Evolutionary conservation across 345 rosid species (phyloP).

Genomic region (Reutealis trisperma): DNA sequence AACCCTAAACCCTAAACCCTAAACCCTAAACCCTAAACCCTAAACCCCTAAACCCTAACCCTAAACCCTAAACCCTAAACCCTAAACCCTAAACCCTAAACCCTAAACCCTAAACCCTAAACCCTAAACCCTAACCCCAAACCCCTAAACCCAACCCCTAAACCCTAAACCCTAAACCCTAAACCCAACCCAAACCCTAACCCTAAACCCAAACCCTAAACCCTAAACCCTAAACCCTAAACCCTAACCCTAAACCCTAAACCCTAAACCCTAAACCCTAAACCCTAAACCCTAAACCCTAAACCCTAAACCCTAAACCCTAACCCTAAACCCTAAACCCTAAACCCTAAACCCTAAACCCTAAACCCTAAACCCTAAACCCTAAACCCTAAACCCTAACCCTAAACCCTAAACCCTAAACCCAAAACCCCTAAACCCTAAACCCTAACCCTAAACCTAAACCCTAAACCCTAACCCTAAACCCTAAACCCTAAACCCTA

Average conservation of each 20-base stretch:
- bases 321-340: slow-evolving; percentile 13
- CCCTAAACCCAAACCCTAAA: neutral
- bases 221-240: slow-evolving; percentile 12
- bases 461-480: slow-evolving; percentile 10
- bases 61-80: too few relatives aligned
- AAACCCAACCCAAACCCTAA: neutral
- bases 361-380: slow-evolving; percentile 3
- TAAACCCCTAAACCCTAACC: too few relatives aligned
- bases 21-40: slow-evolving; percentile 4
- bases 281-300: slow-evolving; percentile 13
- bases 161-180: slow-evolving; percentile 5
- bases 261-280: slow-evolving; percentile 3
- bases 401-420: neutral
- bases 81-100: neutral
- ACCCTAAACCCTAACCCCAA: too few relatives aligned
- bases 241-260: neutral
- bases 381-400: neutral
- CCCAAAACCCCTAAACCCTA: neutral
- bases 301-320: slow-evolving; percentile 22
- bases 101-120: neutral
- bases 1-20: slow-evolving; percentile 18
- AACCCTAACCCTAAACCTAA: slow-evolving; percentile 7
- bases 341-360: slow-evolving; percentile 8
- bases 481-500: slow-evolving; percentile 12
- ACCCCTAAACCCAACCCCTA: too few relatives aligned